Conservation (phyloP, 208 protist species). For the Acanthamoeba culbertsoni region DNA sequence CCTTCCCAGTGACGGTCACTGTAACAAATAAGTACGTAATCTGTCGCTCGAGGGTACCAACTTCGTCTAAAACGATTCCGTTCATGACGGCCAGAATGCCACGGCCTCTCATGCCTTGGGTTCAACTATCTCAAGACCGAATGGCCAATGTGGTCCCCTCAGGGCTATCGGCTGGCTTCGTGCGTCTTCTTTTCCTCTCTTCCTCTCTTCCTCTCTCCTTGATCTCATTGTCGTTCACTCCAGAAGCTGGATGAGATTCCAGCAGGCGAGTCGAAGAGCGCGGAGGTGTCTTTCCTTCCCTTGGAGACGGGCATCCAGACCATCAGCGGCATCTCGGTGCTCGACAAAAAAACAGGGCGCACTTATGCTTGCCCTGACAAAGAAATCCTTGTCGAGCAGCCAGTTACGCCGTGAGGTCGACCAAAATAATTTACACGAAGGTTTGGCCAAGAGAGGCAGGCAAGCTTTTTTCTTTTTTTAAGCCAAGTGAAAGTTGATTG, state of each 20-base stretch:
- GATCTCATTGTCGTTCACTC: no score
- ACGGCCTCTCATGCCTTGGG: not conserved
- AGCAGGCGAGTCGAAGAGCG: not conserved
- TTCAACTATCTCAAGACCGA: not conserved
- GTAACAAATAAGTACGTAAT: not conserved
- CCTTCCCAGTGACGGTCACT: not conserved
- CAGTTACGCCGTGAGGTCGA: not conserved
- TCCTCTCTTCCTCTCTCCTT: no score
- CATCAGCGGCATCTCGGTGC: slow-evolving; percentile 6
- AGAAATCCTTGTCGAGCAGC: not conserved
- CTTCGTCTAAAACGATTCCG: not conserved
- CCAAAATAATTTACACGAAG: not conserved
- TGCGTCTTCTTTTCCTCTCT: not conserved
- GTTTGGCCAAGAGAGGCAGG: no score
- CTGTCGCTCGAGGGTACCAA: not conserved
- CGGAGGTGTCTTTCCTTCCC: not conserved
- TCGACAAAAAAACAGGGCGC: not conserved
- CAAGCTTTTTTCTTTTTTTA: no score
- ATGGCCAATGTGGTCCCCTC: not conserved
- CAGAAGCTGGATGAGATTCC: not conserved
- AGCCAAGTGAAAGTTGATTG: no score
- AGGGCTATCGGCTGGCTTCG: not conserved
- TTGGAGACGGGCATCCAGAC: not conserved
- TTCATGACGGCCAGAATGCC: not conserved
- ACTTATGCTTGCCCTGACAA: not conserved